Evolutionary conservation across 2,329 filamentous ascomycete species (phyloP).

Genomic region (Colletotrichum sansevieriae): DNA sequence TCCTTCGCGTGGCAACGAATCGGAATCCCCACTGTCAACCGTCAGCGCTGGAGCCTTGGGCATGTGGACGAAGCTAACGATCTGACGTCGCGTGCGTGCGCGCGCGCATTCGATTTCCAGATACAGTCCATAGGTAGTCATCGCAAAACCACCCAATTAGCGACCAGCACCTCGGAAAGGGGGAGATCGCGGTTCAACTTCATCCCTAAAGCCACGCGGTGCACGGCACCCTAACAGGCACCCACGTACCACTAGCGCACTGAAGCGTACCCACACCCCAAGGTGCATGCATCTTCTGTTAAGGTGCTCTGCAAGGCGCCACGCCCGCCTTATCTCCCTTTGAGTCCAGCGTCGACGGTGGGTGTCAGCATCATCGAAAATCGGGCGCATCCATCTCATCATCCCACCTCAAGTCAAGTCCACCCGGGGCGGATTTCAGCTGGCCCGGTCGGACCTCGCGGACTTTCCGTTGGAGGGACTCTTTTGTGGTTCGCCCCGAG

Average conservation of each 20-base stretch:
- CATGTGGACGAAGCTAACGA: too few relatives aligned
- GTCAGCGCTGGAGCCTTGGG: too few relatives aligned
- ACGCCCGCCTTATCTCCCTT: constrained; percentile 31
- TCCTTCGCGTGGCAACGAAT: too few relatives aligned
- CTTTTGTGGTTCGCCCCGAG: constrained; percentile 37
- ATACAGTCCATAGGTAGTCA: too few relatives aligned
- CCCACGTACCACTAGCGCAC: constrained; percentile 14
- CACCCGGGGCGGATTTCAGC: constrained; percentile 4
- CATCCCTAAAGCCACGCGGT: constrained; percentile 29
- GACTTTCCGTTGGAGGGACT: constrained; percentile 39
- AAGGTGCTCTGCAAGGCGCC: not conserved
- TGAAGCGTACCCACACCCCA: constrained; percentile 13
- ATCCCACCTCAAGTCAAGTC: not conserved
- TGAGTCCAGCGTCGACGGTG: constrained; percentile 22
- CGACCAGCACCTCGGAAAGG: not conserved
- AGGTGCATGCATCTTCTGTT: not conserved
- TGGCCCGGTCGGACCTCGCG: constrained; percentile 34
- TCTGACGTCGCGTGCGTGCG: constrained; percentile 13
- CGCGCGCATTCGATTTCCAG: constrained; percentile 24
- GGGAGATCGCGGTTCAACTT: constrained; percentile 19
- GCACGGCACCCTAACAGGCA: not conserved
- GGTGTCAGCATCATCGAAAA: constrained; percentile 35
- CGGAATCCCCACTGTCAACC: too few relatives aligned
- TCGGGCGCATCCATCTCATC: not conserved
- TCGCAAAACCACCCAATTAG: constrained; percentile 8